Evolutionary conservation across 345 rosid genomes (phyloP).

Genomic region (Salix arbutifolia): DNA sequence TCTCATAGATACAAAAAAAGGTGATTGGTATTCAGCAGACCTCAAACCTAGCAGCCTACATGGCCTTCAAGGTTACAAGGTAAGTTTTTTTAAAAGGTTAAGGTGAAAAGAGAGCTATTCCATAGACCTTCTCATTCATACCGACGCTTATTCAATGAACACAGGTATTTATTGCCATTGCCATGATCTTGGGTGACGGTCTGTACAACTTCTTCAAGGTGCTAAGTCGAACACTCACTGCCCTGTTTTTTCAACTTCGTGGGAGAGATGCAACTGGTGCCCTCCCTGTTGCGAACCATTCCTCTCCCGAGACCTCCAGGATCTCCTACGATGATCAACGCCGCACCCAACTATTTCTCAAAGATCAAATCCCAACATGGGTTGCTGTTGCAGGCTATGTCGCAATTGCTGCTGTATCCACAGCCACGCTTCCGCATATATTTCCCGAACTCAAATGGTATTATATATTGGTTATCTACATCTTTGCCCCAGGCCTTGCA

Average conservation of each 20-base stretch:
- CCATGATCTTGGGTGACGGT: background rate
- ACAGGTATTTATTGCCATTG: background rate
- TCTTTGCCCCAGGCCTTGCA: constrained; percentile 15
- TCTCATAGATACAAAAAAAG: constrained; percentile 47
- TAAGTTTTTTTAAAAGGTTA: background rate
- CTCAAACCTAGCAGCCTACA: constrained; percentile 22
- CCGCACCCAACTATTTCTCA: constrained; percentile 14
- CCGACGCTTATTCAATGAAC: background rate
- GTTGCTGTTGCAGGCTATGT: constrained; percentile 11
- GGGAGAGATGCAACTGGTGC: background rate
- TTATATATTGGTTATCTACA: constrained; percentile 14
- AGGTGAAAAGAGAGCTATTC: background rate
- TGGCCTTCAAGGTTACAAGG: background rate
- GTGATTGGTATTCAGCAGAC: constrained; percentile 51
- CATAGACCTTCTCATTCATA: background rate
- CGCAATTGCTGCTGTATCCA: constrained; percentile 15
- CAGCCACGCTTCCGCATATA: constrained; percentile 11
- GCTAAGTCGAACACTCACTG: background rate
- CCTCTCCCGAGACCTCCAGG: constrained; percentile 22
- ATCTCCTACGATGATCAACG: constrained; percentile 20
- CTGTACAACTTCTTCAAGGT: background rate
- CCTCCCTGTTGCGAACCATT: background rate
- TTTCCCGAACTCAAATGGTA: constrained; percentile 31
- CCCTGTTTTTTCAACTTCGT: background rate
- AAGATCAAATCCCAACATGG: constrained; percentile 28